These are phyloP conservation scores for Aspergillus sojae DNA, from an alignment of 2,329 filamentous ascomycete genomes.

Conservation along the genomic window DNA sequence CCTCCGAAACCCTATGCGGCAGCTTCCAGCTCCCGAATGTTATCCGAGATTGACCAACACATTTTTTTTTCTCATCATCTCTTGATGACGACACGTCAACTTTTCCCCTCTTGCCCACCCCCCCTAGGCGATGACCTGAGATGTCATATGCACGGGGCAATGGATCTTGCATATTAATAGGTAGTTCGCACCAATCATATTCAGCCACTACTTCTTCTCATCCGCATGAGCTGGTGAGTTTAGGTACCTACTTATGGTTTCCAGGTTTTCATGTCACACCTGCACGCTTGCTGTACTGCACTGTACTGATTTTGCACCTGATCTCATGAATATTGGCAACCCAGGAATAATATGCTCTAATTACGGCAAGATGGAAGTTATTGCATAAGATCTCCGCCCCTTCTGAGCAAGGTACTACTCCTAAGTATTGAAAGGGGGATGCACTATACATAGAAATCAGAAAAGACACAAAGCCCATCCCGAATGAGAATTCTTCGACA, in stretches of 20 bases:
- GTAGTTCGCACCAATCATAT: slow-evolving; percentile 18
- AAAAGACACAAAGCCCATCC: background rate
- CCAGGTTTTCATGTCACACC: background rate
- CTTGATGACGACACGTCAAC: slow-evolving; percentile 16
- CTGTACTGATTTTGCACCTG: background rate
- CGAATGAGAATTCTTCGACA: background rate
- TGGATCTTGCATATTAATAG: slow-evolving; percentile 25
- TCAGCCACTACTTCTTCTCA: slow-evolving; percentile 13
- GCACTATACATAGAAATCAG: background rate
- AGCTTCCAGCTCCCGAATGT: background rate
- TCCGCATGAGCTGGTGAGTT: slow-evolving; percentile 10
- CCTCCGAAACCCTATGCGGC: slow-evolving; percentile 2
- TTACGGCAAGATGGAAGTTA: background rate
- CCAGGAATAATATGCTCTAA: background rate
- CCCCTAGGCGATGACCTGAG: slow-evolving; percentile 25
- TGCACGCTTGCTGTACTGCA: background rate
- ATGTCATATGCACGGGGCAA: slow-evolving; percentile 38
- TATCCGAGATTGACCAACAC: background rate
- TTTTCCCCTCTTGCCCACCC: slow-evolving; percentile 7
- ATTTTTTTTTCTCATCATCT: background rate
- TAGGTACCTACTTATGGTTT: background rate
- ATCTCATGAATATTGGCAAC: background rate
- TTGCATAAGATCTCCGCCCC: background rate
- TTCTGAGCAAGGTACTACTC: slow-evolving; percentile 1
- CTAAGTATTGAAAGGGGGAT: background rate